phyloP scores from a whole-genome alignment of 768 basidiomycete species.

The Termitomyces sp. region DNA sequence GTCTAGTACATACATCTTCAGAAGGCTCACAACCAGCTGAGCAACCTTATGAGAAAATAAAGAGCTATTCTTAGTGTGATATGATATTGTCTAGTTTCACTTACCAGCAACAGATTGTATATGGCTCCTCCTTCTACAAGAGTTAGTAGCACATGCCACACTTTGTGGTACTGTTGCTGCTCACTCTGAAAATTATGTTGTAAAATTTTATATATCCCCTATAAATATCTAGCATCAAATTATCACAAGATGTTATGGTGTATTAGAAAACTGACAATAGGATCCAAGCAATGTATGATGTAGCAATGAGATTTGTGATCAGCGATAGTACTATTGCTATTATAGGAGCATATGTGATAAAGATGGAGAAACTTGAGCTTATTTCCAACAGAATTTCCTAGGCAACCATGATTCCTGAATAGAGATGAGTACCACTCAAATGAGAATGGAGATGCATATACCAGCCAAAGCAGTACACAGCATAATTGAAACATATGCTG shows the following conservation, averaged over 20 bases:
- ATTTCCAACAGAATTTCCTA: neutral
- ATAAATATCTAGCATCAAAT: neutral
- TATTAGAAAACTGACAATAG: neutral
- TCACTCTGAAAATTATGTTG: neutral
- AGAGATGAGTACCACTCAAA: neutral
- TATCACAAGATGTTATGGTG: neutral
- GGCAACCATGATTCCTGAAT: neutral
- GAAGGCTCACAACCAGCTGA: too few relatives aligned
- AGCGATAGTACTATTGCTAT: neutral
- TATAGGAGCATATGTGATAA: neutral
- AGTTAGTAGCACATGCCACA: neutral
- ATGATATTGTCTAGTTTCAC: neutral
- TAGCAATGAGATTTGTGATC: neutral
- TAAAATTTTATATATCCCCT: neutral
- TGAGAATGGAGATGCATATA: neutral
- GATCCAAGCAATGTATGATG: neutral
- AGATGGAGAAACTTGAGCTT: too few relatives aligned
- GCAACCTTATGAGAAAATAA: neutral
- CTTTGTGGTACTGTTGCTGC: neutral
- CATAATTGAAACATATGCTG: neutral
- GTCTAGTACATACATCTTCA: too few relatives aligned
- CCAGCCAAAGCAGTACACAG: neutral
- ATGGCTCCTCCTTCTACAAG: neutral
- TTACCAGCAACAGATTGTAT: neutral
- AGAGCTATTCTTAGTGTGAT: neutral